Conservation (phyloP, 2,329 filamentous ascomycete genomes). For the Bipolaris gigantea region DNA sequence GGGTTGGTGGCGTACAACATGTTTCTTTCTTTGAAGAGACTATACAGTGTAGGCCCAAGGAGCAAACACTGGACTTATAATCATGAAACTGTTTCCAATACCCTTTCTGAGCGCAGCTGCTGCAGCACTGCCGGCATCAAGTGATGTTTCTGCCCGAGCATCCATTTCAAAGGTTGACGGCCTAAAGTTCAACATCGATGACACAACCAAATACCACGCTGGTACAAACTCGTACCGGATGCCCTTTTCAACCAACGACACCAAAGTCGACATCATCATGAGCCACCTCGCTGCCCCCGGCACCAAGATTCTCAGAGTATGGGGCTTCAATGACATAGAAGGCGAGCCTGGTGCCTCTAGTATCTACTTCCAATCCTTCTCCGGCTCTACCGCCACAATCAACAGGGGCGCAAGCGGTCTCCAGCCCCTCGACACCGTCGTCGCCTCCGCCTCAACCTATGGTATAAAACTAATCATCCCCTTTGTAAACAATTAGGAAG, state of each 20-base stretch:
- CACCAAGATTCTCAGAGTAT: slow-evolving; percentile 61
- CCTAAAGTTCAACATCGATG: slow-evolving; percentile 41
- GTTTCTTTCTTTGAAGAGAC: not conserved
- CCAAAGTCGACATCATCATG: slow-evolving; percentile 57
- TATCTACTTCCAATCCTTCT: slow-evolving; percentile 60
- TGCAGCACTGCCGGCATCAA: slow-evolving; percentile 24
- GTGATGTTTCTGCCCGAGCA: slow-evolving; percentile 18
- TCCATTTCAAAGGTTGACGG: slow-evolving; percentile 33
- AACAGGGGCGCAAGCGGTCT: slow-evolving; percentile 66
- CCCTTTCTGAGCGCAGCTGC: slow-evolving; percentile 24
- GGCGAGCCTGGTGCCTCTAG: slow-evolving; percentile 45
- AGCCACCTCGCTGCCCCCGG: slow-evolving; percentile 54
- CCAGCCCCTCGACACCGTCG: slow-evolving; percentile 66
- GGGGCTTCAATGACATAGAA: slow-evolving; percentile 66
- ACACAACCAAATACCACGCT: slow-evolving; percentile 50
- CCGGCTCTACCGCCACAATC: slow-evolving; percentile 56
- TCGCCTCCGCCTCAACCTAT: slow-evolving; percentile 60
- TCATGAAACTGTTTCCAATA: slow-evolving; percentile 29
- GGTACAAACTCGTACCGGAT: slow-evolving; percentile 62
- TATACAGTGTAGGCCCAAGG: not conserved
- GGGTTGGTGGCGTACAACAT: not conserved
- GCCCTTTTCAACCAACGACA: slow-evolving; percentile 55
- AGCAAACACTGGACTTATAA: not conserved
- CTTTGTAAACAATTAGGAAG: slow-evolving; percentile 70
- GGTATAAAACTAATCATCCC: slow-evolving; percentile 66